Evolutionary conservation across 495 filamentous ascomycete species (phyloP), one percentile per base, ranked within the genome.

Genomic region (Penicillium antarcticum): DNA sequence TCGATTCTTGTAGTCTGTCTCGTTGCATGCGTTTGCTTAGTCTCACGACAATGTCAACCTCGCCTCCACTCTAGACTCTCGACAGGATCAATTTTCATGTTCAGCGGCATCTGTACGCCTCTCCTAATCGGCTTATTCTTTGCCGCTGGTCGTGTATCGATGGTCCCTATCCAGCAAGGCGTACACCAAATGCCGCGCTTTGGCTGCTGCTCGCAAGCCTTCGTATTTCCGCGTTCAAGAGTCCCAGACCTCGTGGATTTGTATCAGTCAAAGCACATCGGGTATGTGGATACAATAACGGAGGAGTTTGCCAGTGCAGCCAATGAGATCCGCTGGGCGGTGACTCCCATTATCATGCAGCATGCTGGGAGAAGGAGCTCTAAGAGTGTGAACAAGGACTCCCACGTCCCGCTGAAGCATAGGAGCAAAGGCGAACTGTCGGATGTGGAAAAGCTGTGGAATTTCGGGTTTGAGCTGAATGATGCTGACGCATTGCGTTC

Each of bases 301-400:
- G 79, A 83, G 43, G 57, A 69, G 5, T 76, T 67, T 55, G 78
- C 75, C 7, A 62, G 73, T 42, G 35, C 45, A 9, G 45, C 68
- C 18, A 52, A 63, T 4, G 62, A 55, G 66, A 48, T 61, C 33
- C 59, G 78, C n/a, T 80, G 71, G 76, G 78, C 75, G 5, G 41
- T 77, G 24, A 76, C 71, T 1, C 80, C 79, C 1, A 73, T 66
- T 53, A 54, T 81, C 16, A 56, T 83, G 21, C 79, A 80, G 57
- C 80, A 80, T 64, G 67, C 80, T 18, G 77, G 76, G 11, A 48
- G 60, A 8, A 66, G 55, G 60, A 71, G 68, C 48, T 62, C 62
- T 14, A 70, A 72, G 42, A 52, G 52, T 16, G 53, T 29, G 26
- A 29, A 10, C 26, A 7, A 29, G 5, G 26, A 29, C 26, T 8